Conservation (phyloP, 2,329 filamentous ascomycete species). For the Phialophora expanda region DNA sequence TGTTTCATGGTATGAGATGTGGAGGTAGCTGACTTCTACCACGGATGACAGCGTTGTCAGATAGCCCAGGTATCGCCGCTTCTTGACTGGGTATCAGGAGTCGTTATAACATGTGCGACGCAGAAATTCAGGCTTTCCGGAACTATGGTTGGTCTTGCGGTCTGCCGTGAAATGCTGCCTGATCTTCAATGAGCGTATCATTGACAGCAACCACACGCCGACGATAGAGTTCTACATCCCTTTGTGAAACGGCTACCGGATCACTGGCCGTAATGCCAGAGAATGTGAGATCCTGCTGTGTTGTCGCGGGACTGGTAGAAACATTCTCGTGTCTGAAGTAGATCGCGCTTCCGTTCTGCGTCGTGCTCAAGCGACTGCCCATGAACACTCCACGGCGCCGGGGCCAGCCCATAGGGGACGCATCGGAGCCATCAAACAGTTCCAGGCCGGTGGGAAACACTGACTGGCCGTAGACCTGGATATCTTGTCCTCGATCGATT, state of each 20-base stretch:
- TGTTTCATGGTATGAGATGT: no score
- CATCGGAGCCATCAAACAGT: not conserved
- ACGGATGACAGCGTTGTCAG: no score
- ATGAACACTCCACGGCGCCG: not conserved
- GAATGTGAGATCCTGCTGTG: constrained; percentile 5
- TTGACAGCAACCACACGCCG: constrained; percentile 12
- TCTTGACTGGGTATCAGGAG: not conserved
- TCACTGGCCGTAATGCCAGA: not conserved
- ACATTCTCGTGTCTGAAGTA: constrained; percentile 14
- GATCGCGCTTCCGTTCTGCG: constrained; percentile 9
- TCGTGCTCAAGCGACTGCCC: constrained; percentile 10
- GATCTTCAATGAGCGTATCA: constrained; percentile 5
- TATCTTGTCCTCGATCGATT: not conserved
- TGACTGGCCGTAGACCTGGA: constrained; percentile 2
- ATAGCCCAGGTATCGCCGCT: no score
- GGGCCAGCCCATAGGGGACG: not conserved
- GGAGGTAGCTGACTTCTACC: no score
- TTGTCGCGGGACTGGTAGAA: constrained; percentile 3
- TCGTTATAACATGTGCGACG: not conserved
- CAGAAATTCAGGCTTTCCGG: not conserved
- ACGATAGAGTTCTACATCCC: not conserved
- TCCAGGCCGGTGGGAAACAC: constrained; percentile 7
- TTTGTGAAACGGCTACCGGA: not conserved
- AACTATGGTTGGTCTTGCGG: not conserved
- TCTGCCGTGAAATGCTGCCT: not conserved